Conservation (phyloP, 176 grass and related monocot species). For the Triticum monococcum region DNA sequence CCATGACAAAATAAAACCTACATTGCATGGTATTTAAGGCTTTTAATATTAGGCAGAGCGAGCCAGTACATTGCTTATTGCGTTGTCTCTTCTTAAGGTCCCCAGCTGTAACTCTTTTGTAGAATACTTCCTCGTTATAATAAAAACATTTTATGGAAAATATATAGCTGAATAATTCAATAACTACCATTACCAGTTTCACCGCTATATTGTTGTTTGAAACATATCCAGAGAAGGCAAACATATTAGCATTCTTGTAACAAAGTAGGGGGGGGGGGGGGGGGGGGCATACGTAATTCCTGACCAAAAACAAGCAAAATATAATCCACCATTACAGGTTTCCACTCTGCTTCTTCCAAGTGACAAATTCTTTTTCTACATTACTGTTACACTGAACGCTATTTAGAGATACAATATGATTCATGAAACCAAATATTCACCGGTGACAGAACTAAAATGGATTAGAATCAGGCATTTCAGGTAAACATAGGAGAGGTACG, state of each 20-base stretch:
- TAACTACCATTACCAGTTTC: neutral
- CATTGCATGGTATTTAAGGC: neutral
- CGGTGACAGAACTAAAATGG: neutral
- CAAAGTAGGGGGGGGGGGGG: neutral
- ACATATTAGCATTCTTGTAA: neutral
- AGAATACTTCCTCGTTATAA: neutral
- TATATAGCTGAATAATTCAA: neutral
- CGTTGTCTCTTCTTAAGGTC: neutral
- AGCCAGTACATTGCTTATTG: neutral
- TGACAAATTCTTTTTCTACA: neutral
- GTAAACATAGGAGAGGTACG: neutral
- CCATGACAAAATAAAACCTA: slow-evolving; percentile 8
- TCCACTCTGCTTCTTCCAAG: neutral
- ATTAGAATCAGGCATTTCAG: neutral
- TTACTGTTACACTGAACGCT: neutral
- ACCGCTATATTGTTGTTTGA: neutral
- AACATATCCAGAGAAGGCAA: neutral
- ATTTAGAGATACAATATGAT: neutral
- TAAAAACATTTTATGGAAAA: neutral
- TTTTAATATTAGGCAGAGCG: neutral
- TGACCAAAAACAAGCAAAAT: slow-evolving; percentile 1
- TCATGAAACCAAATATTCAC: neutral
- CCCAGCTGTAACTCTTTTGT: neutral
- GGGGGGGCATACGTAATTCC: neutral
- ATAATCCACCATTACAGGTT: slow-evolving; percentile 1